A percentile compares a stretch with the other conserved stretches of the same genome.
phyloP scores from a whole-genome alignment of 2,329 filamentous ascomycete genomes.

The Fusarium nisikadoi region DNA sequence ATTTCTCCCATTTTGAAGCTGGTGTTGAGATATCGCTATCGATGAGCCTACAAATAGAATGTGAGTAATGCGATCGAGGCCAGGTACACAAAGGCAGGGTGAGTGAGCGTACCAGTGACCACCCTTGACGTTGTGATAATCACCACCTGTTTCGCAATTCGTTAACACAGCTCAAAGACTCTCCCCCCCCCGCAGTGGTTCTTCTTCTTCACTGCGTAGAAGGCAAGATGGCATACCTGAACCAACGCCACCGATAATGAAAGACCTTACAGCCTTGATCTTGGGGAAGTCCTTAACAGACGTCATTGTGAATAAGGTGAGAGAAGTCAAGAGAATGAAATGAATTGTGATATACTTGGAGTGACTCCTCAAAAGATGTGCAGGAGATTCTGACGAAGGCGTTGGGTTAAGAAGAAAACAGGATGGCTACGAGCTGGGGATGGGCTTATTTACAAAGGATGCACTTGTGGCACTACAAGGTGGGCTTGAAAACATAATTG shows the following conservation, averaged over 20 bases:
- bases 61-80: conserved; percentile 4
- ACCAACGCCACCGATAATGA: conserved; percentile 64
- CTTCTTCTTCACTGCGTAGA: not conserved
- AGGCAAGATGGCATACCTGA: conserved; percentile 41
- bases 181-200: not conserved
- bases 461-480: conserved; percentile 18
- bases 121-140: conserved; percentile 91
- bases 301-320: conserved; percentile 52
- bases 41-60: conserved; percentile 75
- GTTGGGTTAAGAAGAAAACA: conserved; percentile 4
- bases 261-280: conserved; percentile 80
- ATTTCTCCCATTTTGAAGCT: conserved; percentile 89
- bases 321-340: not conserved
- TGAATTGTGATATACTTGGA: not conserved
- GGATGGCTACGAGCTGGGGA: conserved; percentile 13
- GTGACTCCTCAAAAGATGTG: not conserved
- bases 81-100: not conserved
- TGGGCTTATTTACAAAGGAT: conserved; percentile 35
- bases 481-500: conserved; percentile 24
- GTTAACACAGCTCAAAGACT: not conserved
- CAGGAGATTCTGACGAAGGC: not conserved
- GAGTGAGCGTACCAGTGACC: conserved; percentile 67
- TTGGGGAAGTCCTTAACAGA: conserved; percentile 71
- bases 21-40: conserved; percentile 93
- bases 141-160: conserved; percentile 65